Evolutionary conservation across 306 rosid genomes (phyloP).

Genomic region (Sechiopsis laciniata): DNA sequence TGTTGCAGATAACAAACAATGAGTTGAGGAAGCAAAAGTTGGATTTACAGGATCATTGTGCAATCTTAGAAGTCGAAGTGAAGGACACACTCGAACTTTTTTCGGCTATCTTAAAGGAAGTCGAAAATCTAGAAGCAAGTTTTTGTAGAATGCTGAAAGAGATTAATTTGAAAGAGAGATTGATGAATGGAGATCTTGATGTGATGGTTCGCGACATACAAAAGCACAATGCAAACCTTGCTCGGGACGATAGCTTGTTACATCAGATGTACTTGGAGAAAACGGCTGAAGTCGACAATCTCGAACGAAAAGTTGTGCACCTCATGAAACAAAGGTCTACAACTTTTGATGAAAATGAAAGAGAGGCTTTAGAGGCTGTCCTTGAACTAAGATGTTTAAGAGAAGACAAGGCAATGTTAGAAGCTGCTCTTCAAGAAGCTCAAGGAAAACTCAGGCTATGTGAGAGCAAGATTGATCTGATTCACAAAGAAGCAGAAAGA

Average conservation of each 20-base stretch:
- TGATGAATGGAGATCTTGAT: conserved; percentile 34
- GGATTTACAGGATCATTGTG: conserved; percentile 37
- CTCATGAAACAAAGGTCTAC: conserved; percentile 40
- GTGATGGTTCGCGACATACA: conserved; percentile 35
- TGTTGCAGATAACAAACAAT: conserved; percentile 35
- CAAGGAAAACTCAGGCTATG: conserved; percentile 34
- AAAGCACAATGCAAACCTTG: conserved; percentile 34
- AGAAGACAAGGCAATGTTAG: conserved; percentile 35
- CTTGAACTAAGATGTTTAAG: conserved; percentile 37
- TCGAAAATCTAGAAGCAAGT: conserved; percentile 42
- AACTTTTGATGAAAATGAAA: conserved; percentile 41
- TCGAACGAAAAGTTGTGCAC: conserved; percentile 38
- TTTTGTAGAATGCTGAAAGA: conserved; percentile 36
- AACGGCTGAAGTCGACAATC: conserved; percentile 41
- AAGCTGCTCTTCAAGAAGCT: conserved; percentile 43
- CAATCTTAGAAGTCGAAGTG: conserved; percentile 38
- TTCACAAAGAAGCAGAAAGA: conserved; percentile 38
- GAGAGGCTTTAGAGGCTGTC: conserved; percentile 37
- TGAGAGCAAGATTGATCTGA: conserved; percentile 30
- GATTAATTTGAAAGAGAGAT: conserved; percentile 33
- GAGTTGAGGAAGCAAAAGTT: conserved; percentile 37
- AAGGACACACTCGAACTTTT: conserved; percentile 37
- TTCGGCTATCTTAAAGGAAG: conserved; percentile 34
- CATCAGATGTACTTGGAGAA: conserved; percentile 45
- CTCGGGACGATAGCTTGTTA: conserved; percentile 34